Conservation (phyloP, 2,329 filamentous ascomycete genomes). For the Phialocephala subalpina region DNA sequence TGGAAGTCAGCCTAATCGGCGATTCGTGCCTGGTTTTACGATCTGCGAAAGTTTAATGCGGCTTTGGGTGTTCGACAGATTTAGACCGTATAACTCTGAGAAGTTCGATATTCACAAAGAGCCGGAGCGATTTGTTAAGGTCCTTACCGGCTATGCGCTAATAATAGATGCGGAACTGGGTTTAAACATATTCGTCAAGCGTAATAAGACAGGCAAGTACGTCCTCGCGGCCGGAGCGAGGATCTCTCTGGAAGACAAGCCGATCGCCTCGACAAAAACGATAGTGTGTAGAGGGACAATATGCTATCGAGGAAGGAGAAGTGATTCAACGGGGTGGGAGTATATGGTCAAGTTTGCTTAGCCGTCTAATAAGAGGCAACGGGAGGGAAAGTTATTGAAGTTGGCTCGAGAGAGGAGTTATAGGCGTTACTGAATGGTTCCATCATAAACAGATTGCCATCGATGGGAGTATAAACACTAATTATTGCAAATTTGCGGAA, state of each 20-base stretch:
- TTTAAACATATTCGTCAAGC: slow-evolving; percentile 4
- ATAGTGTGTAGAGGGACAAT: slow-evolving; percentile 34
- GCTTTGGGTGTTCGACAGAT: slow-evolving; percentile 46
- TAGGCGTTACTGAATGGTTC: slow-evolving; percentile 41
- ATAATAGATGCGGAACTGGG: slow-evolving; percentile 33
- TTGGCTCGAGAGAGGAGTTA: slow-evolving; percentile 38
- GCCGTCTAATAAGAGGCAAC: slow-evolving; percentile 40
- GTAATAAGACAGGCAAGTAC: slow-evolving; percentile 31
- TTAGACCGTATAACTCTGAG: slow-evolving; percentile 42
- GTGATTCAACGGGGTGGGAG: slow-evolving; percentile 30
- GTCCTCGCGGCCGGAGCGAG: slow-evolving; percentile 28
- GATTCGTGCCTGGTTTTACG: no score
- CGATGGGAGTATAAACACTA: slow-evolving; percentile 31
- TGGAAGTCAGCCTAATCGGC: slow-evolving; percentile 41
- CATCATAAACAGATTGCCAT: slow-evolving; percentile 40
- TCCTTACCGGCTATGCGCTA: slow-evolving; percentile 42
- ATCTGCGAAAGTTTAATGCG: slow-evolving; percentile 41
- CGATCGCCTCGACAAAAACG: slow-evolving; percentile 29
- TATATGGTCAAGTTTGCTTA: slow-evolving; percentile 45
- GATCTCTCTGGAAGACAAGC: slow-evolving; percentile 33
- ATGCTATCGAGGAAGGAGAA: slow-evolving; percentile 32
- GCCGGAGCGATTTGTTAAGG: slow-evolving; percentile 41
- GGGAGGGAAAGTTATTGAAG: slow-evolving; percentile 41
- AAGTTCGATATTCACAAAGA: slow-evolving; percentile 44
- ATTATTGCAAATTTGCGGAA: slow-evolving; percentile 38